Evolutionary conservation across 2,329 filamentous ascomycete genomes (phyloP), one percentile per base, ranked within the genome.

Genomic region (Aaosphaeria arxii): DNA sequence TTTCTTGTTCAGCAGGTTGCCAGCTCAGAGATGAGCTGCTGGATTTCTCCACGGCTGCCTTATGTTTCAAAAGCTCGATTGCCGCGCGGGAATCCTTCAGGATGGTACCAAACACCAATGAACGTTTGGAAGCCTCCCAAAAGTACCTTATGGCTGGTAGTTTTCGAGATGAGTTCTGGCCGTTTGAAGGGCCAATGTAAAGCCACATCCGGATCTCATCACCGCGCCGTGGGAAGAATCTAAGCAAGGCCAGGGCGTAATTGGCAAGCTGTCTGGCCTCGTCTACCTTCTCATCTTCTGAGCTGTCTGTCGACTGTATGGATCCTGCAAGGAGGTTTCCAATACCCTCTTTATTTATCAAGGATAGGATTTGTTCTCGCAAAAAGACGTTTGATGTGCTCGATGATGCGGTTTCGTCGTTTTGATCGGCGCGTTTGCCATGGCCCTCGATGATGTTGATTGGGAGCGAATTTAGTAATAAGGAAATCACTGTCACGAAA

Each of bases 161-260:
- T 54, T 60, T 66, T 5, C 65, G 58, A 6, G 61, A 61, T 30
- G 67, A 51, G 6, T 54, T 51, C 50, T 72, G 52, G 61, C 64
- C 53, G 2, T 77, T 71, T 4, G 88, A 77, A 40, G 87, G 83
- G 0, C 90, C 88, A 38, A 94, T 78, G 63, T 94, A 97, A 1
- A 97, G 76, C 74, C 90, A 92, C 89, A 97, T 95, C 24, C 91
- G 86, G 51, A 96, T 95, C 50, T 96, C 91, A 62, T 96, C 91
- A 4, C 85, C 86, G 50, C 84, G 81, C 5, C 79, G 75, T 6
- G 92, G 91, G 56, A 97, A 97, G 58, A 91, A 91, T 49, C 88
- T 83, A 4, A 97, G 75, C 3, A 99, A 74, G 0, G 89, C 91
- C 36, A 97, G 76, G 3, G 91, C 89, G 64, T 96, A 97, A 30